Evolutionary conservation across 2,329 filamentous ascomycete genomes (phyloP).

Genomic region (Tolypocladium sp.): DNA sequence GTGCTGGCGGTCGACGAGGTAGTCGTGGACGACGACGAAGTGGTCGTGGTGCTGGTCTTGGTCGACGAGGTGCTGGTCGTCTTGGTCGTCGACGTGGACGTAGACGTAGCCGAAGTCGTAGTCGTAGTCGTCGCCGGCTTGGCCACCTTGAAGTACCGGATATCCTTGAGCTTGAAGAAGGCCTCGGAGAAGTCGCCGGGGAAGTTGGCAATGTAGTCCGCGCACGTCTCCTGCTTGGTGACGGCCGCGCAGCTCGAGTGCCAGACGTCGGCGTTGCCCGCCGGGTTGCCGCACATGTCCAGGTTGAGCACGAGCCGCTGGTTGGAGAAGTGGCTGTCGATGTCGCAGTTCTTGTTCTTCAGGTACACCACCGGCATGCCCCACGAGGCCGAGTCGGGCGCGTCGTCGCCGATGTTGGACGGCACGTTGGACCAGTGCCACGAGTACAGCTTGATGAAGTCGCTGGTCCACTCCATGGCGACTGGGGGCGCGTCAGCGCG

Average conservation of each 20-base stretch:
- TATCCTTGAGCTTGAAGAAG: conserved; percentile 37
- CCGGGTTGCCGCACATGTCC: conserved; percentile 65
- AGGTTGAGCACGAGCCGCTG: conserved; percentile 70
- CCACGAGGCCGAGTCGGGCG: conserved; percentile 56
- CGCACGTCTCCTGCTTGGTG: conserved; percentile 19
- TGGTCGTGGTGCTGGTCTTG: not conserved
- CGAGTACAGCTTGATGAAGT: conserved; percentile 31
- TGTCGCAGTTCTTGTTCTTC: conserved; percentile 49
- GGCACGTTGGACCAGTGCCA: conserved; percentile 24
- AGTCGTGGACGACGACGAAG: not conserved
- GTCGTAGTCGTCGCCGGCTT: conserved; percentile 6
- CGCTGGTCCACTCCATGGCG: conserved; percentile 32
- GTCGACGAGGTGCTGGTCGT: conserved; percentile 1
- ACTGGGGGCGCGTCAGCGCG: conserved; percentile 9
- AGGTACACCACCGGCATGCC: conserved; percentile 54
- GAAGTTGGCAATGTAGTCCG: conserved; percentile 25
- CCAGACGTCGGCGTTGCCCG: conserved; percentile 28
- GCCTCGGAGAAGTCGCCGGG: conserved; percentile 26
- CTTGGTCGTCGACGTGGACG: conserved; percentile 2
- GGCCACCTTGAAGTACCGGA: conserved; percentile 19
- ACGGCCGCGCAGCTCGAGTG: conserved; percentile 12
- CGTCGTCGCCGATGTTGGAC: conserved; percentile 23
- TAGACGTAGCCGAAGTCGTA: not conserved
- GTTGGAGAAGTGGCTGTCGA: conserved; percentile 51
- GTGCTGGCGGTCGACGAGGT: conserved; percentile 1